Base-by-base conservation (phyloP, 75 land plant species). In the Cryptomeria japonica region DNA sequence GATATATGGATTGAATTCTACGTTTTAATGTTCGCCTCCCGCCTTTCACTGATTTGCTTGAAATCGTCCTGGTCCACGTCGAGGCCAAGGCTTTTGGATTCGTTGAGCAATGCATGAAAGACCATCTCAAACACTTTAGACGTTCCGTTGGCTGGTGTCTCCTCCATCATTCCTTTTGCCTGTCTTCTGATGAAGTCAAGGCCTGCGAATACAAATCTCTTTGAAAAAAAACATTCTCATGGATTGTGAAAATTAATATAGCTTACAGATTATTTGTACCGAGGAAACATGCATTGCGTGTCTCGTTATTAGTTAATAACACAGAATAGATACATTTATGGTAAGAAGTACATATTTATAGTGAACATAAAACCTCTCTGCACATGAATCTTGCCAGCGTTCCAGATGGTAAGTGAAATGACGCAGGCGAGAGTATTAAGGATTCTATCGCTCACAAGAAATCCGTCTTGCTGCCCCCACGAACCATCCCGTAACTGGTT, bases 401-500 rank as follows among this genome's bases (percentile, higher is more conserved):
- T 86, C 93, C 93, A 92, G 15, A 64, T 85, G 42, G 77, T 87
- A 58, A 92, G 86, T n/a, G 93, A 86, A 14, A 87, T 46, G 13
- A 88, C 58, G 58, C 94, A 93, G 14, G 94, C 89, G 58, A 93
- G 87, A 9, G 94, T 92, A 51, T 72, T 77, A 70, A 84, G 84
- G 18, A 90, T 61, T 25, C 94, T 88, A 75, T 93, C 94, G 70
- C 84, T 88, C 4, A 87, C 84, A 2, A 82, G 84, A 61, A 93
- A 92, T 13, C 85, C 19, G 76, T 68, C 11, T 14, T 34, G 32
- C 34, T 87, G 91, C 19, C 93, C 94, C 94, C 94, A 93, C n/a
- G 93, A 92, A 14, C 94, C 94, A 88, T 91, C 93, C 2, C 80
- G 73, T 37, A 92, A 91, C 88, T 93, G 94, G 87, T 93, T 92